Evolutionary conservation across 2,329 filamentous ascomycete species (phyloP).

Genomic region (Pseudocercospora fuligena): DNA sequence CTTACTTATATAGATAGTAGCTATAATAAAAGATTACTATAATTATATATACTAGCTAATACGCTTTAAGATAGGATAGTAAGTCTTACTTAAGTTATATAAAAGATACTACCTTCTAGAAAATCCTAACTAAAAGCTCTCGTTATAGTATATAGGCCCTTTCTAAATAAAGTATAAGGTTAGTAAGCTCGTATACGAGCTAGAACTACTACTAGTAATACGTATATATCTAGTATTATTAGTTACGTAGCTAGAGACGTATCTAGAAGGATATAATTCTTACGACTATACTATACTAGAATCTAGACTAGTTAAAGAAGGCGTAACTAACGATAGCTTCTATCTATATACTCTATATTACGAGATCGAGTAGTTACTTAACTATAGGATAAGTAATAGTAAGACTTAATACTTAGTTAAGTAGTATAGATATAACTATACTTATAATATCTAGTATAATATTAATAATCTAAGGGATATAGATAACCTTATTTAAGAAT

Average conservation of each 20-base stretch:
- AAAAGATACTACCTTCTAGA: background rate
- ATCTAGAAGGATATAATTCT: background rate
- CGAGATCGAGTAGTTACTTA: too few species aligned
- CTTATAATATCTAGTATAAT: too few species aligned
- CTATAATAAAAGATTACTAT: background rate
- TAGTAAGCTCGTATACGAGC: background rate
- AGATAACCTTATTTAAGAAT: too few species aligned
- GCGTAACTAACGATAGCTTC: too few species aligned
- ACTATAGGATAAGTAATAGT: too few species aligned
- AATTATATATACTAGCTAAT: background rate
- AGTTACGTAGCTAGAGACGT: background rate
- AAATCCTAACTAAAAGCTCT: background rate
- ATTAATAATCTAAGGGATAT: too few species aligned
- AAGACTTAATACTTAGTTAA: too few species aligned
- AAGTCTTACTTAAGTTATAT: constrained; percentile 1
- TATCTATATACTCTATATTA: too few species aligned
- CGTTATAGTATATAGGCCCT: background rate
- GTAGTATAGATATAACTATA: too few species aligned
- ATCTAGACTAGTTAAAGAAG: too few species aligned
- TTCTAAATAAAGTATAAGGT: background rate
- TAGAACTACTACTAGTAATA: background rate
- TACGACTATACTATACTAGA: too few species aligned
- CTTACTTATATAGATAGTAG: background rate
- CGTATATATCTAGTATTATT: background rate
- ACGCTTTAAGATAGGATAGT: background rate